These are phyloP conservation scores for Sphaerobolus stellatus DNA, from an alignment of 1,284 basidiomycete genomes.

Conservation along the genomic window DNA sequence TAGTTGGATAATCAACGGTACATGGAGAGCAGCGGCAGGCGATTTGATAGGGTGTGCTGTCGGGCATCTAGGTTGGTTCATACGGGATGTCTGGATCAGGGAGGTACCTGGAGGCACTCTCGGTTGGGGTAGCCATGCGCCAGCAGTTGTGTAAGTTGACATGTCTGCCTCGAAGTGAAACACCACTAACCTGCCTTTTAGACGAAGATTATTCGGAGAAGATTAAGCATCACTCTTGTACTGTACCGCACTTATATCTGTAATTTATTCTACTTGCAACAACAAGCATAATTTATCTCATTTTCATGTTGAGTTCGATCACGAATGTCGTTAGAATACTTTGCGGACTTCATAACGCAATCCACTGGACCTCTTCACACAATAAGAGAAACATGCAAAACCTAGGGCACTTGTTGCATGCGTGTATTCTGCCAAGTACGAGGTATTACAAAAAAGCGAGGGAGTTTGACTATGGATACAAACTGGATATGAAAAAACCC, in stretches of 20 bases:
- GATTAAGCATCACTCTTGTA: not conserved
- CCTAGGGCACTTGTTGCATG: conserved; percentile 12
- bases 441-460: conserved; percentile 11
- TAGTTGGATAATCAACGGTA: conserved; percentile 84
- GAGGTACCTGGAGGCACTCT: conserved; percentile 76
- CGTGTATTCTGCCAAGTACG: conserved; percentile 16
- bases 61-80: conserved; percentile 90
- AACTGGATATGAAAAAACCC: not conserved
- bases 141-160: conserved; percentile 6
- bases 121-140: conserved; percentile 12
- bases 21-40: conserved; percentile 80
- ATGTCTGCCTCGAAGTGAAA: not conserved
- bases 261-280: not conserved
- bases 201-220: conserved; percentile 12
- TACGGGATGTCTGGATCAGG: conserved; percentile 91
- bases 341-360: not conserved
- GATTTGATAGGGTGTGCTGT: conserved; percentile 88
- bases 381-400: conserved; percentile 5
- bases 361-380: not conserved
- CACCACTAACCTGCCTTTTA: not conserved
- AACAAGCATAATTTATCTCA: not conserved
- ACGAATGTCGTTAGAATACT: no score
- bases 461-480: conserved; percentile 15
- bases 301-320: no score
- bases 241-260: no score